Base-by-base conservation (phyloP, 176 grass and related monocot genomes). In the Oryza meyeriana region DNA sequence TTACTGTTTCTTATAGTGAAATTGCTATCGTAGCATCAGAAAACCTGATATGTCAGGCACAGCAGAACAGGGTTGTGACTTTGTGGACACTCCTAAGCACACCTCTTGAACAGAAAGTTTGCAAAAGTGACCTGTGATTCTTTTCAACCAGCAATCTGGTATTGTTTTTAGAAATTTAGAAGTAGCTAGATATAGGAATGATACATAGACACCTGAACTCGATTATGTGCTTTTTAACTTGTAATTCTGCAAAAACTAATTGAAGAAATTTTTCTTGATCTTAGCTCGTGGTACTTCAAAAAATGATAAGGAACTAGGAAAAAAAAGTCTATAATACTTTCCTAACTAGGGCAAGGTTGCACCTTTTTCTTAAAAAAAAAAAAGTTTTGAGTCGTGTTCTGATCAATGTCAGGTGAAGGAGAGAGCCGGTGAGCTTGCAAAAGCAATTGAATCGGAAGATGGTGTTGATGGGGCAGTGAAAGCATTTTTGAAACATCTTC, bases 401-500 rank as follows among this genome's bases (percentile, higher is more conserved):
- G 58, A 72, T 48, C 74, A 35, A 24, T 57, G 50, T n/a, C 67
- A 94, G 91, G 81, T 94, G 71, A 94, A 94, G 73, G 78, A 84
- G 69, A 71, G 66, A 70, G 88, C 88, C 47, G 39, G 80, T 71
- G 78, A 86, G 67, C 42, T 94, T 38, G 77, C 88, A 12, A 87
- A 85, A 48, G 66, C 78, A 78, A 90, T 94, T 33, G 79, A 85
- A 87, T 66, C 67, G 33, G 91, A 94, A 83, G 78, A 94, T 50
- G 91, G 91, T 58, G 81, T 87, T 74, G 86, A 84, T 25, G 82
- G 87, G 57, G 91, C 88, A 14, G 91, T 94, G 36, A 85, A 79
- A 70, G 79, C 91, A 79, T 94, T 94, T 74, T 57, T 90, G 24
- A 94, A 88, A 71, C 91, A 90, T 79, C 81, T 90, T 69, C 85